Conservation (phyloP, 805 yeast species). For the Blastobotrys peoriensis region DNA sequence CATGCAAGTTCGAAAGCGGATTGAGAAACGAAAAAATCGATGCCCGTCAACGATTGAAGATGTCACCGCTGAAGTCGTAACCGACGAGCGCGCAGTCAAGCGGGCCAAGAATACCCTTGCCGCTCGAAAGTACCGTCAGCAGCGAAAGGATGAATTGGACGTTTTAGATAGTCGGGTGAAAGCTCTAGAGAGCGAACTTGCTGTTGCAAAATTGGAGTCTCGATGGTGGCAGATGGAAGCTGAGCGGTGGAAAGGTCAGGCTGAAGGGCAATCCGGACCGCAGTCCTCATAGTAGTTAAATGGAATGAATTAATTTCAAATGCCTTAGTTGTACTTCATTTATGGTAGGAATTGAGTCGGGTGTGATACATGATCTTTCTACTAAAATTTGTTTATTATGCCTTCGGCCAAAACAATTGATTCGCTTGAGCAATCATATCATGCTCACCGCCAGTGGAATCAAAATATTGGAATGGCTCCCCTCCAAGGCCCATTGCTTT, state of each 20-base stretch:
- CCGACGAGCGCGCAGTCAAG: neutral
- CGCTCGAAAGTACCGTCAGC: slow-evolving; percentile 12
- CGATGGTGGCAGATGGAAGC: slow-evolving; percentile 19
- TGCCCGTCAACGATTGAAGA: neutral
- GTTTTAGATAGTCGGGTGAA: slow-evolving; percentile 10
- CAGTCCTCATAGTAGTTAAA: neutral
- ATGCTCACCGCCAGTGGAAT: too few species aligned
- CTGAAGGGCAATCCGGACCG: slow-evolving; percentile 12
- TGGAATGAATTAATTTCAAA: neutral
- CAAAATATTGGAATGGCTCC: slow-evolving; percentile 4
- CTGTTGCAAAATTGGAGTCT: slow-evolving; percentile 9
- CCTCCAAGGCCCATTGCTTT: slow-evolving; percentile 12
- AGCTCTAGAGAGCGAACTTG: slow-evolving; percentile 10
- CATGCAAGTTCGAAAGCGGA: slow-evolving; percentile 6
- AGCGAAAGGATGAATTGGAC: slow-evolving; percentile 13
- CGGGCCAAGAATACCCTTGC: slow-evolving; percentile 14
- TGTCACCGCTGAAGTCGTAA: neutral
- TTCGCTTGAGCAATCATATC: too few species aligned
- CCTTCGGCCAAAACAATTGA: too few species aligned
- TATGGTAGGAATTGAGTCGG: too few species aligned
- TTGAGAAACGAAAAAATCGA: slow-evolving; percentile 10
- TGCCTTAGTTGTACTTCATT: too few species aligned
- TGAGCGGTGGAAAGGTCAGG: slow-evolving; percentile 10
- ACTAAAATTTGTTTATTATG: too few species aligned
- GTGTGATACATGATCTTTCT: too few species aligned